A percentile compares a stretch with the other conserved stretches of the same genome.
Evolutionary conservation across 148 eudicot genomes (phyloP).

Genomic region (Dianthus caryophyllus): DNA sequence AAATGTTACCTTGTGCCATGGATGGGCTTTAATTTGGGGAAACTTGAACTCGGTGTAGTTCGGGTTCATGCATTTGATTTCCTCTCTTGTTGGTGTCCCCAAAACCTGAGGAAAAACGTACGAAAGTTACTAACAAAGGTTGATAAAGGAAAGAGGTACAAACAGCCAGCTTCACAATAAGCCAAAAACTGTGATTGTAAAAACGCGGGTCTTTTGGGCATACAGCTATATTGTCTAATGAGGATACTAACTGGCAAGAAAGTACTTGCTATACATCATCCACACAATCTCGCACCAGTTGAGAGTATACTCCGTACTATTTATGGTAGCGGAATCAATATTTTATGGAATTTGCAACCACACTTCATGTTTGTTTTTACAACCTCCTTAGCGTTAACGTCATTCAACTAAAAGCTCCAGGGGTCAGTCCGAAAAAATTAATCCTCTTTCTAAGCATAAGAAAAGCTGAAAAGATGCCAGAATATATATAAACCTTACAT

Average conservation of each 20-base stretch:
- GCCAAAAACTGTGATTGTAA: background rate
- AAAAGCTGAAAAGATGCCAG: background rate
- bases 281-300: background rate
- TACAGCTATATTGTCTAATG: background rate
- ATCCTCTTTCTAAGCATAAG: background rate
- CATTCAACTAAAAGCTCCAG: background rate
- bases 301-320: background rate
- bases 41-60: slow-evolving; percentile 93
- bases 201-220: background rate
- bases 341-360: background rate
- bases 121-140: background rate
- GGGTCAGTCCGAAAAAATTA: background rate
- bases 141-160: background rate
- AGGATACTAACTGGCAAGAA: background rate
- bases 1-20: slow-evolving; percentile 85
- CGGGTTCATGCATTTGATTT: slow-evolving; percentile 95
- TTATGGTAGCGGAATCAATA: background rate
- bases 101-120: slow-evolving; percentile 40
- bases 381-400: background rate
- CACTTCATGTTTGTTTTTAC: background rate
- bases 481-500: background rate
- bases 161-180: background rate
- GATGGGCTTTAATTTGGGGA: slow-evolving; percentile 96
- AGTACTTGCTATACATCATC: background rate
- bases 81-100: slow-evolving; percentile 98